Evolutionary conservation across 805 yeast species (phyloP).

Genomic region (Lipomyces spencermartinsiae): DNA sequence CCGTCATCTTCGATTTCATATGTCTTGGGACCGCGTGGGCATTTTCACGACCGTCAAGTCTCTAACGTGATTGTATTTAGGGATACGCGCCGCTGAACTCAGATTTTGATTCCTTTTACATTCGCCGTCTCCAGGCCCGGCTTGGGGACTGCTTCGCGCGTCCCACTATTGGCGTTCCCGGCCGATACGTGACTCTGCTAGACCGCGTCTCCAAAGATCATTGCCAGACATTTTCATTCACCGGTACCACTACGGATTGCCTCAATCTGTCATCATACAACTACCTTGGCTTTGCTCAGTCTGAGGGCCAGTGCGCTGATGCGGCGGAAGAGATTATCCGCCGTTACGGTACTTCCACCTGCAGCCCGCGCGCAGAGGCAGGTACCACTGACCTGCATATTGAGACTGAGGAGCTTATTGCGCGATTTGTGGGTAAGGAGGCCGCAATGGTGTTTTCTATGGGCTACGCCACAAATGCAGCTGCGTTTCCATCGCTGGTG

Average conservation of each 20-base stretch:
- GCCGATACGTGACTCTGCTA: slow-evolving; percentile 82
- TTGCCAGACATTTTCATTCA: slow-evolving; percentile 68
- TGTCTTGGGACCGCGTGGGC: background rate
- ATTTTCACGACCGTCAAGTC: background rate
- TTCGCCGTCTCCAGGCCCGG: slow-evolving; percentile 87
- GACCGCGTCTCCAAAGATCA: slow-evolving; percentile 75
- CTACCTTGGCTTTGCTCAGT: slow-evolving; percentile 96
- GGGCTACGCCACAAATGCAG: slow-evolving; percentile 97
- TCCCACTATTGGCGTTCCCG: slow-evolving; percentile 98
- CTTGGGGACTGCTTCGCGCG: slow-evolving; percentile 94
- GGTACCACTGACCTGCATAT: slow-evolving; percentile 81
- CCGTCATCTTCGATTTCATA: background rate
- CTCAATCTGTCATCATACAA: slow-evolving; percentile 89
- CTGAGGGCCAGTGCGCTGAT: slow-evolving; percentile 89
- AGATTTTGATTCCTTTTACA: slow-evolving; percentile 90
- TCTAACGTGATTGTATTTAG: slow-evolving; percentile 10
- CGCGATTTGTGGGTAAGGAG: slow-evolving; percentile 89
- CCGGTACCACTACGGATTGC: slow-evolving; percentile 78
- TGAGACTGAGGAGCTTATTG: slow-evolving; percentile 76
- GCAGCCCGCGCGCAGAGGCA: slow-evolving; percentile 74
- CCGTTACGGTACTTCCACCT: slow-evolving; percentile 76
- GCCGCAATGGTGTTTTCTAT: slow-evolving; percentile 84
- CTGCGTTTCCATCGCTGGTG: slow-evolving; percentile 78
- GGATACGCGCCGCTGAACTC: slow-evolving; percentile 97
- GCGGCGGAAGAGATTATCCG: slow-evolving; percentile 66